These are phyloP conservation scores for Leucocoprinus birnbaumii DNA, from an alignment of 768 basidiomycete species.

Conservation along the genomic window DNA sequence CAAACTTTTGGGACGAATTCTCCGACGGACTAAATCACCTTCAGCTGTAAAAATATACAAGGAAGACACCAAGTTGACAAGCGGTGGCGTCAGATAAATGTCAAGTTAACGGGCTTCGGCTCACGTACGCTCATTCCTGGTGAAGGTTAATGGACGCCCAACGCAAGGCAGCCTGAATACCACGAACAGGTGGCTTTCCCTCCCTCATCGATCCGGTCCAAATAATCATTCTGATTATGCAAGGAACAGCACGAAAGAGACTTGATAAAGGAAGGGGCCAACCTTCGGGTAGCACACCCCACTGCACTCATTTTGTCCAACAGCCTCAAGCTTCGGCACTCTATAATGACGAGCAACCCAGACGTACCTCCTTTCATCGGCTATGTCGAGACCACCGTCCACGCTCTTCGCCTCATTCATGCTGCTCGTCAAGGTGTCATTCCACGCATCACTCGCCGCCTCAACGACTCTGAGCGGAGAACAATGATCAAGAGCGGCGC, in stretches of 20 bases:
- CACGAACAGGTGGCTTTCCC: constrained; percentile 11
- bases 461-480: constrained; percentile 77
- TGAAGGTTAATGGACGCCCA: constrained; percentile 39
- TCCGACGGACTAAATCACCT: constrained; percentile 9
- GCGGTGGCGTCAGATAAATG: constrained; percentile 39
- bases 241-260: constrained; percentile 30
- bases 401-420: constrained; percentile 81
- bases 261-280: constrained; percentile 40
- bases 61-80: constrained; percentile 33
- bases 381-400: constrained; percentile 77
- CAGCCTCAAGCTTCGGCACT: constrained; percentile 51
- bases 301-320: constrained; percentile 47
- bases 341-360: constrained; percentile 48
- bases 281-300: constrained; percentile 40
- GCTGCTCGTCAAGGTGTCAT: constrained; percentile 78
- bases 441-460: constrained; percentile 77
- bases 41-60: constrained; percentile 8
- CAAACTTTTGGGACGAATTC: constrained; percentile 15
- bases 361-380: constrained; percentile 71
- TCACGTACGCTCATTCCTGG: constrained; percentile 35
- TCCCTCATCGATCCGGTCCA: constrained; percentile 29
- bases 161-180: constrained; percentile 27
- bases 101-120: constrained; percentile 37
- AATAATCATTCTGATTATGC: constrained; percentile 31
- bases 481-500: constrained; percentile 65